These are phyloP conservation scores for Fraxinus baroniana DNA, from an alignment of 305 asterid genomes.

Conservation along the genomic window DNA sequence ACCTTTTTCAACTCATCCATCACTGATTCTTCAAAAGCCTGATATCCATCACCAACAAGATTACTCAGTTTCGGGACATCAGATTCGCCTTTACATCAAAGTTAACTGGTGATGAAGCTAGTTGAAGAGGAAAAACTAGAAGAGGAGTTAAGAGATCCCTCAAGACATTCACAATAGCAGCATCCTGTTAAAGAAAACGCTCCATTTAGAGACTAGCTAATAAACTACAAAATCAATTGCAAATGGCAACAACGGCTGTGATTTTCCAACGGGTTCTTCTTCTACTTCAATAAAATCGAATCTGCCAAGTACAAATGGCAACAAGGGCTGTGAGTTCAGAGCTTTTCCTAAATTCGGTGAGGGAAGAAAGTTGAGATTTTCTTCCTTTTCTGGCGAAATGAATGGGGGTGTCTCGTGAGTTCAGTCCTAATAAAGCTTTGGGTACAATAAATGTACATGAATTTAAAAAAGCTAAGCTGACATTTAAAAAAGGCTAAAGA, in stretches of 20 bases:
- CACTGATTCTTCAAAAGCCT: conserved; percentile 70
- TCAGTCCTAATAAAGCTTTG: background rate
- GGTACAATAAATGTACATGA: too few species aligned
- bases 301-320: too few species aligned
- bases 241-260: too few species aligned
- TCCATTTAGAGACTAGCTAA: conserved; percentile 19
- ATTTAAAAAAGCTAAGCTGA: background rate
- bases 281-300: too few species aligned
- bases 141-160: conserved; percentile 79
- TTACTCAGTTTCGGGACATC: conserved; percentile 45
- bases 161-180: conserved; percentile 58
- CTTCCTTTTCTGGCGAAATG: too few species aligned
- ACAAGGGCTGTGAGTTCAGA: too few species aligned
- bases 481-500: background rate
- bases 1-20: conserved; percentile 72
- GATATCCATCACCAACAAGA: conserved; percentile 65
- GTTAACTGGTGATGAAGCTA: conserved; percentile 42
- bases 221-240: background rate
- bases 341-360: too few species aligned
- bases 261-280: too few species aligned
- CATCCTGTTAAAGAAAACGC: conserved; percentile 33
- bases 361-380: too few species aligned
- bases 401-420: too few species aligned
- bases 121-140: conserved; percentile 63
- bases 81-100: conserved; percentile 38